Percentiles rank a stretch among this genome's conserved stretches.
phyloP scores from a whole-genome alignment of 345 rosid species.

The Erodium maritimum region DNA sequence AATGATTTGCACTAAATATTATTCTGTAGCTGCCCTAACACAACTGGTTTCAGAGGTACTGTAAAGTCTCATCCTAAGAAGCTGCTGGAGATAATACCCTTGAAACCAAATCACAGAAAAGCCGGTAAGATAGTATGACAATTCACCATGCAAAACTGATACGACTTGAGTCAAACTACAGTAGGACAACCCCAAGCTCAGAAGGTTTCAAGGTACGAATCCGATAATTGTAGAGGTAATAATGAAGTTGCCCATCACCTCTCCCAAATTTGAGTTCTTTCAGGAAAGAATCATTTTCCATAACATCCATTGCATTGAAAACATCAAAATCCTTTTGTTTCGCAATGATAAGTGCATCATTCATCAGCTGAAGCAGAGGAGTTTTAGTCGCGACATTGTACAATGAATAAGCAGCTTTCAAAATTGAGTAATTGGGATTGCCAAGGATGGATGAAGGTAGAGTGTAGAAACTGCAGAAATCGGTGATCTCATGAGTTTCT shows the following conservation, averaged over 20 bases:
- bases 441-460: slow-evolving; percentile 94
- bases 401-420: slow-evolving; percentile 94
- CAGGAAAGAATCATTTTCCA: slow-evolving; percentile 88
- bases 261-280: slow-evolving; percentile 88
- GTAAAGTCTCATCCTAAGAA: slow-evolving; percentile 7
- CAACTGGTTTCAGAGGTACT: slow-evolving; percentile 4
- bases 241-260: slow-evolving; percentile 91
- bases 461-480: slow-evolving; percentile 91
- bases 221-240: slow-evolving; percentile 77
- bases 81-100: not conserved
- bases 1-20: not conserved
- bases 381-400: slow-evolving; percentile 79
- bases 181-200: slow-evolving; percentile 81
- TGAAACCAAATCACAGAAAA: slow-evolving; percentile 9
- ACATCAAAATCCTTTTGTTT: slow-evolving; percentile 84
- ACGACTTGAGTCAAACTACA: slow-evolving; percentile 22
- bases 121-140: not conserved
- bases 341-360: slow-evolving; percentile 65
- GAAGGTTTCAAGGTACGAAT: slow-evolving; percentile 48
- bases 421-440: slow-evolving; percentile 48
- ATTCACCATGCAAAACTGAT: not conserved
- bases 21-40: not conserved
- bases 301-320: slow-evolving; percentile 80
- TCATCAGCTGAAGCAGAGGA: slow-evolving; percentile 84
- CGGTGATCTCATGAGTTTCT: slow-evolving; percentile 70